A percentile compares a stretch with the other conserved stretches of the same genome.
Evolutionary conservation across 2,329 filamentous ascomycete species (phyloP).

Genomic region (Penicillium brasilianum): DNA sequence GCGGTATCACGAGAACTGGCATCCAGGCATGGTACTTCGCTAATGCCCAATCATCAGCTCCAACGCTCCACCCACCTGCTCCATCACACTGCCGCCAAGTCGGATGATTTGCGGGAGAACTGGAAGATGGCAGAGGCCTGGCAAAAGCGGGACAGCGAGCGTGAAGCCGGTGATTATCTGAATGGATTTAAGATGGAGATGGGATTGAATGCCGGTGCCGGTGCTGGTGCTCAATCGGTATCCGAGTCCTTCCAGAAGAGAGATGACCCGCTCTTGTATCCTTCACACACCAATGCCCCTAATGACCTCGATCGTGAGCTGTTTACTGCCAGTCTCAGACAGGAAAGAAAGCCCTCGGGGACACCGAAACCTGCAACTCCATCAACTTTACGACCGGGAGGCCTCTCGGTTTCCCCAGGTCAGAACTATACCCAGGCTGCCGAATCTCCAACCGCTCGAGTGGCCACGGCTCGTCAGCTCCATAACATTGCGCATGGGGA

Average conservation of each 20-base stretch:
- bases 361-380: neutral
- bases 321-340: constrained; percentile 34
- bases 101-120: constrained; percentile 28
- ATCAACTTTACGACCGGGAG: neutral
- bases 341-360: constrained; percentile 22
- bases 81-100: constrained; percentile 25
- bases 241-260: constrained; percentile 7
- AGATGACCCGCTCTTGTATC: neutral
- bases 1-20: constrained; percentile 39
- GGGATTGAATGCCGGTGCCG: neutral
- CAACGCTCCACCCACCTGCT: constrained; percentile 15
- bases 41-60: constrained; percentile 22
- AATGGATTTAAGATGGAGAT: neutral
- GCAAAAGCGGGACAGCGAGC: constrained; percentile 20
- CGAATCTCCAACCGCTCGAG: constrained; percentile 1
- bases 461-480: constrained; percentile 13
- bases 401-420: constrained; percentile 1
- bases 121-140: constrained; percentile 28
- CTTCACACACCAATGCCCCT: constrained; percentile 7
- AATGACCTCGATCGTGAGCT: constrained; percentile 33
- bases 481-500: constrained; percentile 9
- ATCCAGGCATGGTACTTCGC: constrained; percentile 27
- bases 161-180: neutral
- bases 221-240: neutral
- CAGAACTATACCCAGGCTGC: neutral